A percentile compares a stretch with the other conserved stretches of the same genome.
phyloP scores from a whole-genome alignment of 2,329 filamentous ascomycete genomes.

The Colletotrichum sojae region DNA sequence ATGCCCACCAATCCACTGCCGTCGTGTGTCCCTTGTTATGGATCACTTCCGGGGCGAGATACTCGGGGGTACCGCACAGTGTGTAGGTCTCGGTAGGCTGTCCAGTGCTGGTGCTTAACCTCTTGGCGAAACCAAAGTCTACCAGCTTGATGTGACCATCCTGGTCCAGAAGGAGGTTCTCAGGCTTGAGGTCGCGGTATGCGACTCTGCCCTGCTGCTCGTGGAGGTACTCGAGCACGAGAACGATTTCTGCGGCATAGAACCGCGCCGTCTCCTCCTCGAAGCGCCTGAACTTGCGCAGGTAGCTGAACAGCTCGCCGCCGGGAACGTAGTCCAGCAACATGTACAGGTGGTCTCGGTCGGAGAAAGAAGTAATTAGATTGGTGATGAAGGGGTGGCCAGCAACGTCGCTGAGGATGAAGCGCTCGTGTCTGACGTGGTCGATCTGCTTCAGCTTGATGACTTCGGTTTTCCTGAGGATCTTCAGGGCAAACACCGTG shows the following conservation, averaged over 20 bases:
- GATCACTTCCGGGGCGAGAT: constrained; percentile 87
- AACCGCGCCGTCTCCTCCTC: constrained; percentile 84
- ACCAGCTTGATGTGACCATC: constrained; percentile 87
- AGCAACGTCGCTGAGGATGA: constrained; percentile 81
- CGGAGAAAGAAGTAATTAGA: constrained; percentile 84
- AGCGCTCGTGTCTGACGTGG: constrained; percentile 87
- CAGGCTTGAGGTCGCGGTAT: constrained; percentile 86
- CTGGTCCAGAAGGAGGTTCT: constrained; percentile 84
- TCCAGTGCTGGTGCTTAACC: constrained; percentile 71
- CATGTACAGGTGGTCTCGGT: constrained; percentile 84
- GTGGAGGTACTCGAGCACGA: constrained; percentile 86
- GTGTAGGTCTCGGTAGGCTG: constrained; percentile 81
- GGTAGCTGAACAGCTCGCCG: constrained; percentile 87
- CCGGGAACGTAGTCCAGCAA: constrained; percentile 87
- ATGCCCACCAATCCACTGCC: constrained; percentile 90
- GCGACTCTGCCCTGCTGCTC: constrained; percentile 83
- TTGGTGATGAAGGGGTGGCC: constrained; percentile 89
- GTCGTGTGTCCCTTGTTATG: constrained; percentile 83
- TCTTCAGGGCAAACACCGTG: constrained; percentile 86
- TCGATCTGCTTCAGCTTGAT: constrained; percentile 89
- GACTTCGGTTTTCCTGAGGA: constrained; percentile 80
- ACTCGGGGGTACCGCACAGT: constrained; percentile 86
- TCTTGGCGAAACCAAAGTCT: constrained; percentile 89
- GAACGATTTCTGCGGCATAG: constrained; percentile 86
- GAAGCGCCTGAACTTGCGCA: constrained; percentile 83